Conservation (phyloP, 192 early-diverging fungal genomes). For the Pilobolus umbonatus region DNA sequence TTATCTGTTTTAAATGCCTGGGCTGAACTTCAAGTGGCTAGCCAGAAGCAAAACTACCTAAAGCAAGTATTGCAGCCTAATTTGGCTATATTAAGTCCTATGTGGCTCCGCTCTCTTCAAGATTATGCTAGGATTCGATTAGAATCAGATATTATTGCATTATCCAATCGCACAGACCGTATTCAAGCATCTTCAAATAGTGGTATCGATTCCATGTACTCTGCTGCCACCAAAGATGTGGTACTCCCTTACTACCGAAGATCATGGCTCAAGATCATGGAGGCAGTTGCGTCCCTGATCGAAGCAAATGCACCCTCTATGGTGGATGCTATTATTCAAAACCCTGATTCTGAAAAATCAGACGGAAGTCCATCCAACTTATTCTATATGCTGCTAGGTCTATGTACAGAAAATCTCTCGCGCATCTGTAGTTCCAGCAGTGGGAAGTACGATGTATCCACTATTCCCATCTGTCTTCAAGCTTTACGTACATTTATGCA, state of each 20-base stretch:
- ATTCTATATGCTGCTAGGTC: constrained; percentile 65
- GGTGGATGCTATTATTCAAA: constrained; percentile 37
- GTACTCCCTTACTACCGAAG: constrained; percentile 58
- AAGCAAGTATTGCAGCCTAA: constrained; percentile 58
- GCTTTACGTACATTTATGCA: constrained; percentile 51
- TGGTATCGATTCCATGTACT: constrained; percentile 53
- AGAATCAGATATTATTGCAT: constrained; percentile 52
- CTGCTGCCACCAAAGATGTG: constrained; percentile 62
- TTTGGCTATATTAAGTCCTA: constrained; percentile 42
- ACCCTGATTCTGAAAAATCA: constrained; percentile 12
- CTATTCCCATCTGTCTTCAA: constrained; percentile 46
- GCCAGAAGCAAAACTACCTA: constrained; percentile 56
- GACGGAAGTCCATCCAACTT: constrained; percentile 31
- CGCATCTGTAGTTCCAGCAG: constrained; percentile 36
- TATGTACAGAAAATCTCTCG: constrained; percentile 60
- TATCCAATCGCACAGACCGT: constrained; percentile 30
- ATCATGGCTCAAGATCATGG: constrained; percentile 55
- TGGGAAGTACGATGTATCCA: constrained; percentile 30
- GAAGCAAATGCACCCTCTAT: constrained; percentile 42
- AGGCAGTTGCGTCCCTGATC: constrained; percentile 49
- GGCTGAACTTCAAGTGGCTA: constrained; percentile 72
- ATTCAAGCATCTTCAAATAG: constrained; percentile 34
- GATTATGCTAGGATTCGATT: constrained; percentile 63
- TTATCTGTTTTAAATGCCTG: constrained; percentile 74
- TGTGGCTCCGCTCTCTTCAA: constrained; percentile 57